Evolutionary conservation across 108 stramenopile species (phyloP).

Genomic region (Cylindrotheca closterium): DNA sequence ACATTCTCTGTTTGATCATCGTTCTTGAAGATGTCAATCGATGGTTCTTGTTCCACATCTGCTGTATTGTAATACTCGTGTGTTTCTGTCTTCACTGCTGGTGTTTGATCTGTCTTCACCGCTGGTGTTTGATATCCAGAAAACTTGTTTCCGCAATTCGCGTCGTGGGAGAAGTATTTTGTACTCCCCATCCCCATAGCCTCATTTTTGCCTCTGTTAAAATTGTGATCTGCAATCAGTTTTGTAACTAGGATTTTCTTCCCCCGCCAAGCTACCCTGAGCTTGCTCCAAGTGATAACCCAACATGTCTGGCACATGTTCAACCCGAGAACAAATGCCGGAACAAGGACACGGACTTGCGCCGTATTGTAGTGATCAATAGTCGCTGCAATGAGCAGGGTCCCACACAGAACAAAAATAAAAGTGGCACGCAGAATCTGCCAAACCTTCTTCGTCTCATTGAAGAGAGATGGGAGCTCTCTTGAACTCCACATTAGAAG

Average conservation of each 20-base stretch:
- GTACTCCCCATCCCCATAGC: neutral
- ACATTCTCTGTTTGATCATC: too few relatives aligned
- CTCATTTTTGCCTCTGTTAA: neutral
- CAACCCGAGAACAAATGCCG: conserved; percentile 2
- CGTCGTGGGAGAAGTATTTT: too few relatives aligned
- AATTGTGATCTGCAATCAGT: conserved; percentile 21
- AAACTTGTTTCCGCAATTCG: too few relatives aligned
- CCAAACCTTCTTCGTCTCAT: conserved; percentile 14
- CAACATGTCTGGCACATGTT: conserved; percentile 8
- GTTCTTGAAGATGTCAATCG: too few relatives aligned
- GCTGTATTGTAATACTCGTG: too few relatives aligned
- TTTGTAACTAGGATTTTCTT: conserved; percentile 15
- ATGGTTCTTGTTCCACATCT: too few relatives aligned
- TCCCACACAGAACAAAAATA: neutral
- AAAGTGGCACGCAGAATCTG: neutral
- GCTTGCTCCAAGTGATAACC: conserved; percentile 16
- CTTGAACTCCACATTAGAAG: conserved; percentile 2
- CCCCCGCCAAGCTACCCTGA: conserved; percentile 13
- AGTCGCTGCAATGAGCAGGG: conserved; percentile 6
- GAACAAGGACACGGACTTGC: conserved; percentile 3
- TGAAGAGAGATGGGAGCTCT: conserved; percentile 25
- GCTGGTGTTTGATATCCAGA: too few relatives aligned
- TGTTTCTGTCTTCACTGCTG: too few relatives aligned
- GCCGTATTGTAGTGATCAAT: neutral
- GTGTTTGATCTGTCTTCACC: too few relatives aligned